phyloP scores from a whole-genome alignment of 352 stramenopile genomes.

The Phytophthora uliginosa region DNA sequence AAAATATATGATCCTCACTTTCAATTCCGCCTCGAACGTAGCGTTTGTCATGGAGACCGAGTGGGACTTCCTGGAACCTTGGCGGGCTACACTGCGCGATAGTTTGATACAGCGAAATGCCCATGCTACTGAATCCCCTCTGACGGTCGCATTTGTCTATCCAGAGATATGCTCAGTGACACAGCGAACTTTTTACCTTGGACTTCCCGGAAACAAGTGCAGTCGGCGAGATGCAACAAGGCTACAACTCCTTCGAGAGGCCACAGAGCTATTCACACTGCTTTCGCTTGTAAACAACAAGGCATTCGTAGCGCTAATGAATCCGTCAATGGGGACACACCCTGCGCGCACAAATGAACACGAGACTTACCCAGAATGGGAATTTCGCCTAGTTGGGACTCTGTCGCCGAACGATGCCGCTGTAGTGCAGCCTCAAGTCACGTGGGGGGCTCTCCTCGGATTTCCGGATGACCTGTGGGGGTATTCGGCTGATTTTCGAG shows the following conservation, averaged over 20 bases:
- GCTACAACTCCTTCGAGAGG: not conserved
- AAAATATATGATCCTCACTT: too few species aligned
- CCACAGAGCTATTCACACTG: not conserved
- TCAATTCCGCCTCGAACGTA: too few species aligned
- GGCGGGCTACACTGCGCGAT: not conserved
- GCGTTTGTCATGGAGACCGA: constrained; percentile 28
- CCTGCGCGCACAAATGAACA: not conserved
- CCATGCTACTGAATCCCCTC: not conserved
- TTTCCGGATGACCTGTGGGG: not conserved
- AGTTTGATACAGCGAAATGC: not conserved
- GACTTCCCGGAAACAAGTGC: not conserved
- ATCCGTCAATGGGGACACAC: not conserved
- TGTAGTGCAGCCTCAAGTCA: not conserved
- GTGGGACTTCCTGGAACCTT: not conserved
- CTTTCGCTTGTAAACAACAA: not conserved
- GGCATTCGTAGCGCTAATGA: constrained; percentile 2
- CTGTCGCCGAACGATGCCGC: not conserved
- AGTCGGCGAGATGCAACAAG: not conserved
- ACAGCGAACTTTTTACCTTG: not conserved
- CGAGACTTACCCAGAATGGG: not conserved
- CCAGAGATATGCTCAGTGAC: too few species aligned
- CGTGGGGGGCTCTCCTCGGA: not conserved
- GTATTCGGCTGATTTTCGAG: not conserved
- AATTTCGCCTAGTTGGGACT: not conserved
- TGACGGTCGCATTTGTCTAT: not conserved